Base-by-base conservation (phyloP, 78 protist genomes). In the Guillardia theta region DNA sequence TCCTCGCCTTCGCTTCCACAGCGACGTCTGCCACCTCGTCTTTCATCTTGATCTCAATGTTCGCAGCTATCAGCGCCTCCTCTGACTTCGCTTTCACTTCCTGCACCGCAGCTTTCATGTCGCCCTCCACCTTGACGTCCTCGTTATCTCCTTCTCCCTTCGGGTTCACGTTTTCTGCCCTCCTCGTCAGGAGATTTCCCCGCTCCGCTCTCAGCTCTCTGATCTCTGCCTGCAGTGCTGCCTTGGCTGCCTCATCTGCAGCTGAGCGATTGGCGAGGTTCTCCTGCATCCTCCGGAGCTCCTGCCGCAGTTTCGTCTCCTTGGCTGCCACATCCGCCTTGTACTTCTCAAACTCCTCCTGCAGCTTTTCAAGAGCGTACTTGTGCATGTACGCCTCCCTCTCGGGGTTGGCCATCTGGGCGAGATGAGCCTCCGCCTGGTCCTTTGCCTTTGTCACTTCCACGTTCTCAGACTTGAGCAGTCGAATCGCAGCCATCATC, bases 401-500 rank as follows among this genome's bases (percentile, higher is more conserved):
- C 83, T 70, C 83, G 36, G 83, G 83, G 22, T 70, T 70, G 46
- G 9, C 83, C 83, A 70, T 70, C 83, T 70, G 83, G 10, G 83
- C 6, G 45, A 70, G 41, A 43, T 70, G 83, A 15, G 83, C 83
- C 41, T 70, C 83, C 36, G 83, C 83, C 83, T 24, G 45, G 27
- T 70, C 83, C 36, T 22, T 22, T 36, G n/a, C 36, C 36, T 24
- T 12, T 1, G 45, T 24, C 21, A 70, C 36, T 6, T 36, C 15
- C 41, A 10, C 22, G 83, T 33, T 24, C 83, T 70, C 83, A 43
- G 36, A 22, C 83, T 70, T 70, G 41, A 70, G 83, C 5, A 33
- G 83, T 33, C 36, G n/a, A 1, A 70, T 22, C 21, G 83, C 83
- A 15, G 83, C 41, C 83, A 70, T 22, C 83, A 70, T 70, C 33